Conservation (phyloP, 2,329 filamentous ascomycete genomes). For the Fusarium sp. region DNA sequence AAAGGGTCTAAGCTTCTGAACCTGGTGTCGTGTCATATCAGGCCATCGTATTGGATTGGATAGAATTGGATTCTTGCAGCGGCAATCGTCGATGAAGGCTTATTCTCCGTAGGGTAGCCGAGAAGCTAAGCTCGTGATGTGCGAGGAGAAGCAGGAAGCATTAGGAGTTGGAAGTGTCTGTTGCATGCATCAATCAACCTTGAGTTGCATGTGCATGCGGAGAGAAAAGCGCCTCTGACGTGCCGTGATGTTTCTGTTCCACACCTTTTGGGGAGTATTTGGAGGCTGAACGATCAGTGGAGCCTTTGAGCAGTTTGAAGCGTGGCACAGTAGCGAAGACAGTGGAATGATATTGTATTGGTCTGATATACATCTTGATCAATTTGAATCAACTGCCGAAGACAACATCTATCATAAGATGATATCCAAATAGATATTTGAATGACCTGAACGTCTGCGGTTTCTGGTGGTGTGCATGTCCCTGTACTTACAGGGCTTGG, state of each 20-base stretch:
- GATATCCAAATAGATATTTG: not conserved
- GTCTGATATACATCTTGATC: not conserved
- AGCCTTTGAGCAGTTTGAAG: not conserved
- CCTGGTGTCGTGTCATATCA: conserved; percentile 9
- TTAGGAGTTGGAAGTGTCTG: not conserved
- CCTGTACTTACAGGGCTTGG: conserved; percentile 43
- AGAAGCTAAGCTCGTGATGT: conserved; percentile 29
- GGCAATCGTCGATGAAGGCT: conserved; percentile 34
- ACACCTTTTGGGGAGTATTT: conserved; percentile 2
- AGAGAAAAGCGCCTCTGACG: conserved; percentile 36
- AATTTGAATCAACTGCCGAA: not conserved
- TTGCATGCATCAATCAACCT: conserved; percentile 35
- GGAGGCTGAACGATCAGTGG: conserved; percentile 3
- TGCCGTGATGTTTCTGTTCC: conserved; percentile 26
- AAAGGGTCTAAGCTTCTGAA: conserved; percentile 9
- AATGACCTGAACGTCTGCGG: not conserved
- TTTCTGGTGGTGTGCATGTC: conserved; percentile 34
- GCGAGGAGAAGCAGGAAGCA: not conserved
- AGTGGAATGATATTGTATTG: not conserved
- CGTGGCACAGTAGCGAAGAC: not conserved
- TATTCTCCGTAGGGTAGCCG: conserved; percentile 15
- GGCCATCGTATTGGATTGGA: conserved; percentile 7
- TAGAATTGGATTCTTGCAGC: not conserved
- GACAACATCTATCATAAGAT: not conserved
- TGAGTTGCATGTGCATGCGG: conserved; percentile 21